Evolutionary conservation across 208 protist species (phyloP).

Genomic region (Crithidia thermophila): DNA sequence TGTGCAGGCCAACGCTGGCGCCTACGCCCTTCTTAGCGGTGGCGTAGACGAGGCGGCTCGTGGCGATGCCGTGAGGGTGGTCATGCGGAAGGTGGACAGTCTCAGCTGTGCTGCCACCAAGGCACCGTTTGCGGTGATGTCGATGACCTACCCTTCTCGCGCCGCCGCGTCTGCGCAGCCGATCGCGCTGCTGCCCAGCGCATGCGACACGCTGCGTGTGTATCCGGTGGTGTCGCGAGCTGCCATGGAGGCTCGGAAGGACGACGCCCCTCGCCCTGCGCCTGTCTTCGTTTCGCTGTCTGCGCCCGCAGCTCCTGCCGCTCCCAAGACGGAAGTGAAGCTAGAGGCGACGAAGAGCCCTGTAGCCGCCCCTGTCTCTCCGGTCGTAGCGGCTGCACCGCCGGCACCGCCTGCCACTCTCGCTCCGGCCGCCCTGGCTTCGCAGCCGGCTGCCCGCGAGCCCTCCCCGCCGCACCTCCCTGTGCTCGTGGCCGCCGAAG

Average conservation of each 20-base stretch:
- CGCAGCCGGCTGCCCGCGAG: too few relatives aligned
- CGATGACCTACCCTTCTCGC: slow-evolving; percentile 12
- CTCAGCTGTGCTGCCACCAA: background rate
- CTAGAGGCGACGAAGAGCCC: background rate
- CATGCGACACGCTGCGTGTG: background rate
- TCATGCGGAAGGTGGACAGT: slow-evolving; percentile 4
- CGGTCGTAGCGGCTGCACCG: too few relatives aligned
- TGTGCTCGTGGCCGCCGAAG: too few relatives aligned
- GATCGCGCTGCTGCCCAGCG: slow-evolving; percentile 3
- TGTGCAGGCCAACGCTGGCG: slow-evolving; percentile 2
- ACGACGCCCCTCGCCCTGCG: background rate
- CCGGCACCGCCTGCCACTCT: background rate
- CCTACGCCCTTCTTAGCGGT: slow-evolving; percentile 5
- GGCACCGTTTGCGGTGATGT: slow-evolving; percentile 10
- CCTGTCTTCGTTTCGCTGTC: background rate
- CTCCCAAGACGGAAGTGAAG: background rate
- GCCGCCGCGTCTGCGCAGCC: slow-evolving; percentile 3
- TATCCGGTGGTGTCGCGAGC: slow-evolving; percentile 26
- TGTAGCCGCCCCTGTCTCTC: background rate
- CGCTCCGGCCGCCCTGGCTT: background rate
- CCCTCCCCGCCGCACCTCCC: too few relatives aligned
- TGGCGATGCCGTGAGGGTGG: background rate
- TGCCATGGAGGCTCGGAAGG: slow-evolving; percentile 17
- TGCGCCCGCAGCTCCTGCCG: background rate
- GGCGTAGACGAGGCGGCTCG: slow-evolving; percentile 18